Evolutionary conservation across 1,284 basidiomycete genomes (phyloP).

Genomic region (Athelia sp.): DNA sequence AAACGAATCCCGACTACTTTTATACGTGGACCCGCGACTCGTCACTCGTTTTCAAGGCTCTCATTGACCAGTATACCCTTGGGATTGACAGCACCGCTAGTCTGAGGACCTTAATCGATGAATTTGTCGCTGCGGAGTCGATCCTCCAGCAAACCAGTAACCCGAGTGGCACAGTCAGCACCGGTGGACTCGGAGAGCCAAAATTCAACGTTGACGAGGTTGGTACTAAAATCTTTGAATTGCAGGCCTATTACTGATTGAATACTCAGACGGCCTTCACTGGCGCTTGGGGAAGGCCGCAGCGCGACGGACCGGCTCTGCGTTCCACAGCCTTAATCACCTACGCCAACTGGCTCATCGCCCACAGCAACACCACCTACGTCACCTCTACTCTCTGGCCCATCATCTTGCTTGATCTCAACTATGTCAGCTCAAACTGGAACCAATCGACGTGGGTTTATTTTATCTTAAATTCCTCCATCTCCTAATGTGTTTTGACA

Average conservation of each 20-base stretch:
- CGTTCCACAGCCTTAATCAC: constrained; percentile 36
- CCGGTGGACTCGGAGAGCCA: constrained; percentile 42
- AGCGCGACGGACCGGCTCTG: constrained; percentile 42
- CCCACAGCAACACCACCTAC: constrained; percentile 30
- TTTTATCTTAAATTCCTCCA: background rate
- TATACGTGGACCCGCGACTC: constrained; percentile 38
- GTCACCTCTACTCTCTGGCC: constrained; percentile 37
- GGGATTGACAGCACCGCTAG: constrained; percentile 20
- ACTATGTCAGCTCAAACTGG: constrained; percentile 35
- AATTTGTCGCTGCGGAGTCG: constrained; percentile 28
- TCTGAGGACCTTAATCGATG: constrained; percentile 15
- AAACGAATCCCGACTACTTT: constrained; percentile 31
- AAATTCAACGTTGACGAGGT: constrained; percentile 29
- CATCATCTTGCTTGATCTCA: constrained; percentile 34
- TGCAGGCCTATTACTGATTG: too few relatives aligned
- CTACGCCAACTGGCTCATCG: constrained; percentile 37
- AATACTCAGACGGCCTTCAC: constrained; percentile 37
- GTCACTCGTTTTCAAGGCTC: constrained; percentile 34
- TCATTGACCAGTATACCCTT: constrained; percentile 32
- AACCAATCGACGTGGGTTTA: constrained; percentile 30
- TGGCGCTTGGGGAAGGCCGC: constrained; percentile 34
- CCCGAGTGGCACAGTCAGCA: constrained; percentile 34
- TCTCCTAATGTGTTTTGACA: constrained; percentile 7
- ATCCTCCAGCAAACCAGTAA: constrained; percentile 34
- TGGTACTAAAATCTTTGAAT: too few relatives aligned